Base-by-base conservation (phyloP, 306 rosid genomes). In the Gillenia trifoliata region DNA sequence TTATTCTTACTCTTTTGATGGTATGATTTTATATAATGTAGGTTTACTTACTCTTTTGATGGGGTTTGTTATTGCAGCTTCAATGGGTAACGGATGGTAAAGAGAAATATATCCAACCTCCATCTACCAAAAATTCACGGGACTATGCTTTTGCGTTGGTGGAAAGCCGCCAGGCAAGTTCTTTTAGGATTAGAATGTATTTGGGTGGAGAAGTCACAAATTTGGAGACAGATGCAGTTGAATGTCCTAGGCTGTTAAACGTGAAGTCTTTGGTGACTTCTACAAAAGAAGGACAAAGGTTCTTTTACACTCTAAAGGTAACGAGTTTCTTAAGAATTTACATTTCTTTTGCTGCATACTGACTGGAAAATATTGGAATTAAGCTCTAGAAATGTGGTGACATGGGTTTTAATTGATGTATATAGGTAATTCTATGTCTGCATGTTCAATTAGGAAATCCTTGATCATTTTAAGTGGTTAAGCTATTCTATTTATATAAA, bases 121-220 rank as follows among this genome's bases (percentile, higher is more conserved):
- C 41, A 38, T 38, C 41, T 38, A 2, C 41, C 41, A 84, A 68
- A 67, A 73, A 90, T 25, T 92, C 91, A 20, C 83, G 87, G 16
- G 83, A 83, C 4, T 88, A 93, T 70, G 97, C 96, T 12, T 93
- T 93, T 88, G 93, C 97, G 47, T 88, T 88, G 83, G 98, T 93
- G 77, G 98, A 93, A 77, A 81, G 81, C 41, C 69, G 73, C 64
- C 90, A 84, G 13, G 84, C 67, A 2, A 70, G 77, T 78, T 85
- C 88, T 77, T 64, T 91, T 66, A 85, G 85, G 64, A 88, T 87
- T 64, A 88, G 94, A 86, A 86, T 93, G 88, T 87, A 77, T 83
- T 82, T 93, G 70, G 88, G 88, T 12, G 96, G 96, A 80, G 91
- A 93, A 76, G 79, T 85, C 84, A 77, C 70, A 5, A 70, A 73